Evolutionary conservation across 495 filamentous ascomycete species (phyloP), one percentile per base, ranked within the genome.

Genomic region (Diplogelasinospora grovesii): DNA sequence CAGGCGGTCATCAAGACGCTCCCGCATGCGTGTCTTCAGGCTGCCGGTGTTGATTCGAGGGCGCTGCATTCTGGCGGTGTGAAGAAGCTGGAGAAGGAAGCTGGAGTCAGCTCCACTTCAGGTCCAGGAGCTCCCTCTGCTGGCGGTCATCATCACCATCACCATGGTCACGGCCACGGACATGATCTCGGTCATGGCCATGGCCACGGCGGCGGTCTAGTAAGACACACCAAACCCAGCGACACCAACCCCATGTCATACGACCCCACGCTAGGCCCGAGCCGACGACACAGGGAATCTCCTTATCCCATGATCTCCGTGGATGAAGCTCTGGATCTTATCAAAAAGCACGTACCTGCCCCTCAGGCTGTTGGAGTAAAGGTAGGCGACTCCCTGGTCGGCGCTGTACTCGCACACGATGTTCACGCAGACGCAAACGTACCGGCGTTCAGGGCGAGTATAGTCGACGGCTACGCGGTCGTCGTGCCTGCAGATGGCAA

Each of bases 381-480:
- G 9, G 83, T 95, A 22, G 65, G 76, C 39, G 66, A 68, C 19
- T 54, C 56, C 8, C 59, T 96, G 0, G 77, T 87, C 6, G 89
- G 88, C 8, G 71, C 74, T 32, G 78, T 96, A 4, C 66, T 97
- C 8, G 92, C 89, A 4, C 77, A 85, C 56, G 85, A 94, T 53
- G 80, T 97, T 25, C 75, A 69, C 31, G 86, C 92, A 3, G 56
- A 66, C 16, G 89, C 95, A 53, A 69, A 80, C 10, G 93, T 97
- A 0, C 92, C 92, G 4, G 92, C 93, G 5, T 99, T 86, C 63
- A 75, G 85, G 36, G 92, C 92, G 27, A 95, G 89, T 54, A 99
- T 95, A 42, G 93, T 99, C 3, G 92, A 99, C 56, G 92, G 92
- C 8, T 99, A 99, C 55, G 93, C 93, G 3, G 74, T 96, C 13